Conservation (phyloP, 2,329 filamentous ascomycete species). For the Colletotrichum spaethianum region DNA sequence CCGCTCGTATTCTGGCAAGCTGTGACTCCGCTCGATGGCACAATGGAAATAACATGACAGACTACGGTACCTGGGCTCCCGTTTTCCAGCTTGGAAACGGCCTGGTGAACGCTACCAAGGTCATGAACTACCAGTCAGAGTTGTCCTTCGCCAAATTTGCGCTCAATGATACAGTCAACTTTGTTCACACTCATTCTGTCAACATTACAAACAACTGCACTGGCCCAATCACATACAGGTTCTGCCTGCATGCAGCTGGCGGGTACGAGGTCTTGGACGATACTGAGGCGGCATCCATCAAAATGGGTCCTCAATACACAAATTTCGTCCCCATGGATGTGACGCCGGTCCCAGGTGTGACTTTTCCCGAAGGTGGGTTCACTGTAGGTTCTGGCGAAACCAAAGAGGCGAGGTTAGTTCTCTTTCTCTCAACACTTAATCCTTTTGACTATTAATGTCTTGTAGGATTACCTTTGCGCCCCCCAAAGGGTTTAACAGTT, state of each 20-base stretch:
- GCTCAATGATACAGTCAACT: slow-evolving; percentile 64
- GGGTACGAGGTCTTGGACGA: slow-evolving; percentile 32
- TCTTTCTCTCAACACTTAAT: too few species aligned
- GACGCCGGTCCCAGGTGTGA: slow-evolving; percentile 13
- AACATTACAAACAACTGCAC: slow-evolving; percentile 60
- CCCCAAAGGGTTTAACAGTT: slow-evolving; percentile 45
- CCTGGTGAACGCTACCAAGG: slow-evolving; percentile 61
- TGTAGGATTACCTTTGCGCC: slow-evolving; percentile 46
- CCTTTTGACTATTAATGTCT: neutral
- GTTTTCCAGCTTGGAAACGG: slow-evolving; percentile 62
- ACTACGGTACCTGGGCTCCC: slow-evolving; percentile 46
- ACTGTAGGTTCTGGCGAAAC: slow-evolving; percentile 47
- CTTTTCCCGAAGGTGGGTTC: slow-evolving; percentile 31
- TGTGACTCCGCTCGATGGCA: slow-evolving; percentile 54
- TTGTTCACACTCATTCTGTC: slow-evolving; percentile 52
- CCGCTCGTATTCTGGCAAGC: slow-evolving; percentile 48
- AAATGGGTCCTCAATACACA: slow-evolving; percentile 6
- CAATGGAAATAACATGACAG: slow-evolving; percentile 42
- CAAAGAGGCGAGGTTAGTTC: slow-evolving; percentile 39
- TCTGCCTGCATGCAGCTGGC: slow-evolving; percentile 54
- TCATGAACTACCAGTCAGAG: slow-evolving; percentile 56
- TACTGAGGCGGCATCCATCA: slow-evolving; percentile 3
- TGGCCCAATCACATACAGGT: slow-evolving; percentile 55
- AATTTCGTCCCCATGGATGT: slow-evolving; percentile 1
- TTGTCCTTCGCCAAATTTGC: slow-evolving; percentile 60